Conservation (phyloP, 2,329 filamentous ascomycete genomes). For the Epichloe glyceriae region DNA sequence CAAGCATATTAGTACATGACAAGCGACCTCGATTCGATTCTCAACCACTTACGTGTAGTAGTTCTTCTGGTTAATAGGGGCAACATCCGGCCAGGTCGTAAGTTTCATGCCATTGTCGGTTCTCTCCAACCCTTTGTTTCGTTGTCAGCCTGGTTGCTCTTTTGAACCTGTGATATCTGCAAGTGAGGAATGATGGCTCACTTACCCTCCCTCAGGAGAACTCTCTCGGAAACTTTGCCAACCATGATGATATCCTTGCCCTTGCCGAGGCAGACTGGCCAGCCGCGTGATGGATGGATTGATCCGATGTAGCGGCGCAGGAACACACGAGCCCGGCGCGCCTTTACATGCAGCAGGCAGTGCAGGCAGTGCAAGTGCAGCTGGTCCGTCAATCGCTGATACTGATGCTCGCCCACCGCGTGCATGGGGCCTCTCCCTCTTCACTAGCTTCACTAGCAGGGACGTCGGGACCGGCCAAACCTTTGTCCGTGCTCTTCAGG, state of each 20-base stretch:
- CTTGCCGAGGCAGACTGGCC: neutral
- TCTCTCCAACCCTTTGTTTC: constrained; percentile 63
- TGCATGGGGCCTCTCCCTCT: too few relatives aligned
- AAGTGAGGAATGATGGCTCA: constrained; percentile 6
- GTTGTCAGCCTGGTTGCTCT: constrained; percentile 2
- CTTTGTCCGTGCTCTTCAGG: neutral
- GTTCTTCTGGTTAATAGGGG: constrained; percentile 98
- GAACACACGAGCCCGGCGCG: too few relatives aligned
- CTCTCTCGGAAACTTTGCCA: constrained; percentile 52
- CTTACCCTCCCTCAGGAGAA: constrained; percentile 49
- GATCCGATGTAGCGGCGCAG: too few relatives aligned
- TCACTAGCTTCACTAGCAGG: neutral
- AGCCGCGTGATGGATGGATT: neutral
- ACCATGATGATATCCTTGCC: constrained; percentile 33
- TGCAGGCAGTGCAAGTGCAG: too few relatives aligned
- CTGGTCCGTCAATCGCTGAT: neutral
- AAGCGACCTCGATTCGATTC: neutral
- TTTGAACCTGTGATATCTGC: constrained; percentile 9
- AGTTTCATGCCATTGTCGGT: constrained; percentile 98
- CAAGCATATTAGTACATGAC: constrained; percentile 6
- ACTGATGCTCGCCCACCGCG: too few relatives aligned
- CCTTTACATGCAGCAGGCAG: too few relatives aligned
- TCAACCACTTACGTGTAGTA: constrained; percentile 69
- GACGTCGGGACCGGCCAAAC: neutral
- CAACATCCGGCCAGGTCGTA: constrained; percentile 83